phyloP scores from a whole-genome alignment of 164 flowering plant species.

The Protea cynaroides region DNA sequence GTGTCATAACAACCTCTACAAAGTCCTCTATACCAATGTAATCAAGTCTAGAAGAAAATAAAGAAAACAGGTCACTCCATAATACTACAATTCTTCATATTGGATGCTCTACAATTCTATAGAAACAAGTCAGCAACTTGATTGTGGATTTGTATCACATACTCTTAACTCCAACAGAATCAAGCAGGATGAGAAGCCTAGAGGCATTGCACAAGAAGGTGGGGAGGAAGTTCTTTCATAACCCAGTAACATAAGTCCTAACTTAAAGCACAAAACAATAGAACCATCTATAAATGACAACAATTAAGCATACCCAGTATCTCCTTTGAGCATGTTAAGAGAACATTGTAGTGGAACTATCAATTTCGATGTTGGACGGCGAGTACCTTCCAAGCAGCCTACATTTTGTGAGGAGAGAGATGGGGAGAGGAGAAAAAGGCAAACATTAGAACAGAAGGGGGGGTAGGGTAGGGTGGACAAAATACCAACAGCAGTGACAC shows the following conservation, averaged over 20 bases:
- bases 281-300: background rate
- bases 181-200: slow-evolving; percentile 2
- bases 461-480: background rate
- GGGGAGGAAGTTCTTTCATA: background rate
- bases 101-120: no score
- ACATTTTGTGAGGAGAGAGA: background rate
- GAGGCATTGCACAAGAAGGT: background rate
- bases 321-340: slow-evolving; percentile 96
- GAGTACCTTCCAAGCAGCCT: slow-evolving; percentile 27
- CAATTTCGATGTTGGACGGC: slow-evolving; percentile 40
- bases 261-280: background rate
- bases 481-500: background rate
- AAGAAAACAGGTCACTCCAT: no score
- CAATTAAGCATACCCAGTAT: slow-evolving; percentile 65
- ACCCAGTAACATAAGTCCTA: background rate
- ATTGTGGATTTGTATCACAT: background rate
- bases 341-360: slow-evolving; percentile 72
- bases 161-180: background rate
- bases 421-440: background rate
- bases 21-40: no score
- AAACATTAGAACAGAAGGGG: background rate
- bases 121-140: no score
- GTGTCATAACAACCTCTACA: no score
- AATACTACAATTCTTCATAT: no score
- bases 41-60: no score